Base-by-base conservation (phyloP, 306 rosid genomes). In the Sicyos baderoa region DNA sequence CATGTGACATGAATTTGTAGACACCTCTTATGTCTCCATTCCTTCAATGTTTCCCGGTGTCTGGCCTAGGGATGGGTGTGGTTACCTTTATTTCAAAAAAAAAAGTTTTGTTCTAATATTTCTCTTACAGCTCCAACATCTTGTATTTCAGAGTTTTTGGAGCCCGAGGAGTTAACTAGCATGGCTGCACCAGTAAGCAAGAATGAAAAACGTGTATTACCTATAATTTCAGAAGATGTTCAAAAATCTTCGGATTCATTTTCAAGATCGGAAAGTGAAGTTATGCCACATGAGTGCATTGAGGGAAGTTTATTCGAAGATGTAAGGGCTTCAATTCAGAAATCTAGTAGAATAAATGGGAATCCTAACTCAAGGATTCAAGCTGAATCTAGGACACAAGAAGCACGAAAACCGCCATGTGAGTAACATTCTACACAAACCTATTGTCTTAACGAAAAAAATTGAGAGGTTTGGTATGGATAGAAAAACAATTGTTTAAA, bases 301-400 rank as follows among this genome's bases (percentile, higher is more conserved):
- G 97, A 90, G 70, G 82, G 77, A 25, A 86, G 75, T 86, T 77
- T 93, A 47, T 93, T 93, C 58, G 91, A 84, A 67, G 99, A 93
- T 66, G 76, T 90, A 23, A 84, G 97, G 83, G 99, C 96, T 80
- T 93, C 99, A 4, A 93, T 90, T 78, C 99, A 90, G 82, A 90
- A 88, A 79, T 93, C 96, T 16, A 76, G 85, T 72, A 74, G 53
- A 45, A 78, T 45, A 15, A 56, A 82, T 17, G 58, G 47, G 13
- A 76, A 17, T 58, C 73, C 70, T 42, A 79, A 67, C 76, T 81
- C 61, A 52, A 75, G 64, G 5, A 66, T 70, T 68, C 77, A 74
- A 81, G 70, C 37, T 16, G 72, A 57, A 4, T 56, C 83, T 7
- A 57, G 42, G 67, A 61, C n/a, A 27, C 75, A 10, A 72, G 76